phyloP scores from a whole-genome alignment of 176 grass and related monocot genomes.

The Phoenix dactylifera region DNA sequence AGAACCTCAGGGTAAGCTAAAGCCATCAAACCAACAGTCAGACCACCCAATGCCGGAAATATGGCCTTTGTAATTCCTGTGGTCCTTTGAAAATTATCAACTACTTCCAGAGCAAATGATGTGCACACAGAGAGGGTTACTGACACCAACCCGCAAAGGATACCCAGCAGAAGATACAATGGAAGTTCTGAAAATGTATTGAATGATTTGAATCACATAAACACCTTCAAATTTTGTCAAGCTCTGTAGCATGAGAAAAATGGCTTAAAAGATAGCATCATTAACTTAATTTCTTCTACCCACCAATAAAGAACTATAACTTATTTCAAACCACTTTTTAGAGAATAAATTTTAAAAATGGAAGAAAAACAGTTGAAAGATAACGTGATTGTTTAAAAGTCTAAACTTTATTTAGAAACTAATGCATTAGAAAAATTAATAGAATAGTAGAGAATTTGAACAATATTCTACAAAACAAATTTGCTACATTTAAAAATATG shows the following conservation, averaged over 20 bases:
- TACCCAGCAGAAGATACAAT: slow-evolving; percentile 82
- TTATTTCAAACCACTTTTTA: no score
- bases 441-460: no score
- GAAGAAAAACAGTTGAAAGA: no score
- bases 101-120: slow-evolving; percentile 41
- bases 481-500: not conserved
- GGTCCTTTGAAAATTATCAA: slow-evolving; percentile 46
- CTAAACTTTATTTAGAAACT: no score
- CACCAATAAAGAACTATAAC: no score
- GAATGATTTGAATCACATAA: slow-evolving; percentile 54
- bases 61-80: slow-evolving; percentile 52
- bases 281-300: not conserved
- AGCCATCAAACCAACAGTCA: slow-evolving; percentile 81
- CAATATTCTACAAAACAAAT: not conserved
- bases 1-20: slow-evolving; percentile 82
- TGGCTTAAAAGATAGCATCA: slow-evolving; percentile 28
- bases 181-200: slow-evolving; percentile 90
- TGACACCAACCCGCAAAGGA: slow-evolving; percentile 80
- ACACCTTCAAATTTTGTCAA: slow-evolving; percentile 50
- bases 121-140: slow-evolving; percentile 61
- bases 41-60: slow-evolving; percentile 66
- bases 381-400: no score
- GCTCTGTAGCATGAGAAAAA: slow-evolving; percentile 41
- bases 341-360: no score
- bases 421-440: no score